Evolutionary conservation across 805 yeast species (phyloP).

Genomic region (Yarrowia sp.): DNA sequence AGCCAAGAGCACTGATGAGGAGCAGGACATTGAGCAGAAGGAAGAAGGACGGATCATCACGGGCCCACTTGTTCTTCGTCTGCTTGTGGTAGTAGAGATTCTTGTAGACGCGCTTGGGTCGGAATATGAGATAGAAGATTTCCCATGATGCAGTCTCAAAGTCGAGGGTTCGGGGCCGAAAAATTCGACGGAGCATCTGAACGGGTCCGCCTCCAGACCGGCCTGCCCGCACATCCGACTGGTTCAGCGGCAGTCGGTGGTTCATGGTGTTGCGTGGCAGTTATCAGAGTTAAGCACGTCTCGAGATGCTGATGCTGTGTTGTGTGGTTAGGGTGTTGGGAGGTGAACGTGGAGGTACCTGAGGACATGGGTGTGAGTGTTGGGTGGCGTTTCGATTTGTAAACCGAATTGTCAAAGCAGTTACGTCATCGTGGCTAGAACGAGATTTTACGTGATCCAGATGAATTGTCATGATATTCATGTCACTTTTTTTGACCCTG

Average conservation of each 20-base stretch:
- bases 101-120: constrained; percentile 79
- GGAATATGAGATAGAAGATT: constrained; percentile 63
- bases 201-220: constrained; percentile 6
- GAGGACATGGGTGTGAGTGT: neutral
- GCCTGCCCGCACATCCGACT: constrained; percentile 22
- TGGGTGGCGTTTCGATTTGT: neutral
- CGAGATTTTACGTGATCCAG: neutral
- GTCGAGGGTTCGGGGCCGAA: constrained; percentile 78
- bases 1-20: constrained; percentile 72
- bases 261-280: constrained; percentile 24
- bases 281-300: constrained; percentile 12
- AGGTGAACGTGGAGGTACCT: neutral
- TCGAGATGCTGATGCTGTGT: neutral
- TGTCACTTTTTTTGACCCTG: neutral
- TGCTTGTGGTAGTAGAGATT: constrained; percentile 79
- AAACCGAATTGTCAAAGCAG: neutral
- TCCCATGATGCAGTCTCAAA: constrained; percentile 95
- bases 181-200: constrained; percentile 42
- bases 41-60: constrained; percentile 90
- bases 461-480: neutral
- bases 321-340: constrained; percentile 3
- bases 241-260: constrained; percentile 24
- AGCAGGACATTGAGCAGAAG: constrained; percentile 65
- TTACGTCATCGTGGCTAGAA: neutral
- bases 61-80: constrained; percentile 72